phyloP scores from a whole-genome alignment of 179 eudicot genomes.

The Beta corolliflora region DNA sequence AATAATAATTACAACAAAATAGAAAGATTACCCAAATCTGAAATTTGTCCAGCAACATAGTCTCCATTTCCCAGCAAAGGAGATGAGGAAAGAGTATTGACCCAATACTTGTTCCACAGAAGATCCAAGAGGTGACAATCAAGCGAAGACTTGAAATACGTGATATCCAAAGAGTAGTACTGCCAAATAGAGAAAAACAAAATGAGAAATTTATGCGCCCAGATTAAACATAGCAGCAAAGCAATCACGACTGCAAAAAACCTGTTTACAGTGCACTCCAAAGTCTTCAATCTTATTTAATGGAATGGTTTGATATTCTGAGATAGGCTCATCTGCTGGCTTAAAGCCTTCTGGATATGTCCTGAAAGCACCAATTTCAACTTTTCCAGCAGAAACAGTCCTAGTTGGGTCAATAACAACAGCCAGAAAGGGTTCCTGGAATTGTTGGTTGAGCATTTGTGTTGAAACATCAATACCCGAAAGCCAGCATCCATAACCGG shows the following conservation, averaged over 20 bases:
- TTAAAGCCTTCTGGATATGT: conserved; percentile 98
- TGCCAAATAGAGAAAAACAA: conserved; percentile 36
- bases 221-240: not conserved
- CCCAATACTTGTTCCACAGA: conserved; percentile 98
- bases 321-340: conserved; percentile 94
- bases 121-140: conserved; percentile 96
- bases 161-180: conserved; percentile 92
- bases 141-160: conserved; percentile 96
- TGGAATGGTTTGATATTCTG: conserved; percentile 97
- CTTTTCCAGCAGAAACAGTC: conserved; percentile 98
- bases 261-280: conserved; percentile 99
- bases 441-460: conserved; percentile 98
- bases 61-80: conserved; percentile 90
- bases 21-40: conserved; percentile 70
- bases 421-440: conserved; percentile 96
- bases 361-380: conserved; percentile 96
- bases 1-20: not conserved
- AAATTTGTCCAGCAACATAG: conserved; percentile 96
- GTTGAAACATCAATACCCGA: conserved; percentile 98
- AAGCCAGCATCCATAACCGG: conserved; percentile 99
- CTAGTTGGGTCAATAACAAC: conserved; percentile 98
- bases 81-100: conserved; percentile 93
- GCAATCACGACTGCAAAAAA: conserved; percentile 19
- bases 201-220: not conserved
- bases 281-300: conserved; percentile 95